Percentiles rank a stretch among this genome's conserved stretches.
phyloP scores from a whole-genome alignment of 2,329 filamentous ascomycete genomes.

The Arthrobotrys iridis region DNA sequence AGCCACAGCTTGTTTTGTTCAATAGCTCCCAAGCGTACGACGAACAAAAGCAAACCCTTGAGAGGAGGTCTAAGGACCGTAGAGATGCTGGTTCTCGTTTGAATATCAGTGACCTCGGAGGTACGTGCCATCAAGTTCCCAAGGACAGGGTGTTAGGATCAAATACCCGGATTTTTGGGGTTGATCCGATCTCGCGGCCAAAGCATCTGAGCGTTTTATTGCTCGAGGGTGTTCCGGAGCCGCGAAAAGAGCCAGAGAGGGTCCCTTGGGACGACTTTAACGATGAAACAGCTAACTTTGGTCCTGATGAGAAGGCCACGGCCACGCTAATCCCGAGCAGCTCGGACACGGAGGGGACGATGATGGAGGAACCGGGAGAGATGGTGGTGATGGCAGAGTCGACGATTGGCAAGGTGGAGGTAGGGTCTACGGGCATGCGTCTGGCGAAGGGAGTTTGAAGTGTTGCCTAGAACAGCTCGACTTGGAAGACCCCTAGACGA shows the following conservation, averaged over 20 bases:
- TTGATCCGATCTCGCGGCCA: conserved; percentile 15
- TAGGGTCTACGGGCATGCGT: not conserved
- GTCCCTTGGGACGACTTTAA: conserved; percentile 17
- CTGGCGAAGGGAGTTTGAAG: not conserved
- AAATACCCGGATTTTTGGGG: not conserved
- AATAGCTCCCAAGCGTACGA: conserved; percentile 11
- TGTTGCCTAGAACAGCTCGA: not conserved
- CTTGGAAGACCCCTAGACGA: not conserved
- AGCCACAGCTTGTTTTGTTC: conserved; percentile 19
- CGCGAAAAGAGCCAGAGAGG: conserved; percentile 16
- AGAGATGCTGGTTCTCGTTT: not conserved
- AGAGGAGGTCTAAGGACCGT: not conserved
- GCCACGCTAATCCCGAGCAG: not conserved
- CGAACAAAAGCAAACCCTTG: conserved; percentile 28
- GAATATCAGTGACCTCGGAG: conserved; percentile 11
- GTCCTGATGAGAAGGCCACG: not conserved
- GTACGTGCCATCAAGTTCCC: not conserved
- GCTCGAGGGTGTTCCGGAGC: conserved; percentile 23
- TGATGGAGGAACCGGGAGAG: conserved; percentile 4
- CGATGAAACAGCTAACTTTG: not conserved
- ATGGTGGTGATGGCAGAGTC: not conserved
- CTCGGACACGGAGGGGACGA: not conserved
- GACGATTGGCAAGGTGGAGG: not conserved
- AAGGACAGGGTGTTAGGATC: not conserved
- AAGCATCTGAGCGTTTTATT: conserved; percentile 8